These are phyloP conservation scores for Aspergillus quadrilineatus DNA, from an alignment of 2,329 filamentous ascomycete species.

Conservation along the genomic window DNA sequence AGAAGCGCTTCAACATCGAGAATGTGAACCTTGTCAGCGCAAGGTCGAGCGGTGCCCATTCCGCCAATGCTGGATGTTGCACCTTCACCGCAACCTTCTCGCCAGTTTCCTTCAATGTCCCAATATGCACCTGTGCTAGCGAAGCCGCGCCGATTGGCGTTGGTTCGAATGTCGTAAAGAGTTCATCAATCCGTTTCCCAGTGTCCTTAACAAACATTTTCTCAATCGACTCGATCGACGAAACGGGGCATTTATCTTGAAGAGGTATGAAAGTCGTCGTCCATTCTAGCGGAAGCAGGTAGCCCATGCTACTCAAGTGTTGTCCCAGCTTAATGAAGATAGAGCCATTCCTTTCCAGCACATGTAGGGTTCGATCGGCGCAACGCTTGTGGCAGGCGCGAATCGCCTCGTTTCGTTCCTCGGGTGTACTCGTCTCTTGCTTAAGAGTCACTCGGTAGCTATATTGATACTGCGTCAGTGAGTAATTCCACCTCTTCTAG, in stretches of 20 bases:
- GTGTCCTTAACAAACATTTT: slow-evolving; percentile 85
- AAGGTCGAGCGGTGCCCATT: slow-evolving; percentile 88
- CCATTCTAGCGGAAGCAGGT: slow-evolving; percentile 87
- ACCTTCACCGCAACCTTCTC: slow-evolving; percentile 94
- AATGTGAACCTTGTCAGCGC: slow-evolving; percentile 87
- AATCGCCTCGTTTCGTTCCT: slow-evolving; percentile 66
- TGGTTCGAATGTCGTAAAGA: slow-evolving; percentile 80
- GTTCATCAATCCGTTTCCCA: slow-evolving; percentile 71
- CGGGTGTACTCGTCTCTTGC: slow-evolving; percentile 60
- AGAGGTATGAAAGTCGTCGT: slow-evolving; percentile 92
- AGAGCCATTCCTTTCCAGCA: slow-evolving; percentile 92
- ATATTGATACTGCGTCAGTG: slow-evolving; percentile 13
- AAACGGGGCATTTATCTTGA: slow-evolving; percentile 93
- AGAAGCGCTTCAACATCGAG: slow-evolving; percentile 83
- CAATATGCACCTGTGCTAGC: slow-evolving; percentile 89
- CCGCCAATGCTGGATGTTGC: slow-evolving; percentile 83
- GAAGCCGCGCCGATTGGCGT: slow-evolving; percentile 89
- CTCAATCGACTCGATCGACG: slow-evolving; percentile 80
- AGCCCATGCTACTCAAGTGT: slow-evolving; percentile 94
- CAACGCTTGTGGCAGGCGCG: slow-evolving; percentile 89
- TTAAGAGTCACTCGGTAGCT: slow-evolving; percentile 89
- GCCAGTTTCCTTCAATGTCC: slow-evolving; percentile 75
- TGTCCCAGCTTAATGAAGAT: slow-evolving; percentile 99
- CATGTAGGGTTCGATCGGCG: slow-evolving; percentile 78
- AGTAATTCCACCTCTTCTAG: not conserved